Conservation (phyloP, 2,329 filamentous ascomycete species). For the Polytolypa hystricis region DNA sequence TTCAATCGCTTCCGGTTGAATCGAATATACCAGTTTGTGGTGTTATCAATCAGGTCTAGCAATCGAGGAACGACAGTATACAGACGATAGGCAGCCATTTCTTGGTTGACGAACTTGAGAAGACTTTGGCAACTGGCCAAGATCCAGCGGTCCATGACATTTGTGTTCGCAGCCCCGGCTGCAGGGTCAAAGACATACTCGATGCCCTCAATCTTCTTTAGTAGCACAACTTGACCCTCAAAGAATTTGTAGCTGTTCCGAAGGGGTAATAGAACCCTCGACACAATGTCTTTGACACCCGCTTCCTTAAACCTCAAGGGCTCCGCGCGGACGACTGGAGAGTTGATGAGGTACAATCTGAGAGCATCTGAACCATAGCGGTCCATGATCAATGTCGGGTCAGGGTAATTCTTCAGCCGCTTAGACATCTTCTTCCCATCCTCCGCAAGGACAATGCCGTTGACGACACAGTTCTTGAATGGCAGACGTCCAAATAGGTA, state of each 20-base stretch:
- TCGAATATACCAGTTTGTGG: conserved; percentile 97
- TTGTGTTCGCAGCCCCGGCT: conserved; percentile 64
- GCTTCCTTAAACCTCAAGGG: conserved; percentile 82
- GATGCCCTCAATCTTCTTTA: conserved; percentile 73
- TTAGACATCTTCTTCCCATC: conserved; percentile 99
- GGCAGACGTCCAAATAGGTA: conserved; percentile 76
- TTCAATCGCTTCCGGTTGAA: conserved; percentile 88
- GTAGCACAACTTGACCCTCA: conserved; percentile 69
- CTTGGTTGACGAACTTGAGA: conserved; percentile 79
- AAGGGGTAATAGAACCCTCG: conserved; percentile 76
- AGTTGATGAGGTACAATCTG: conserved; percentile 93
- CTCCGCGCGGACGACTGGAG: conserved; percentile 84
- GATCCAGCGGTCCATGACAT: conserved; percentile 96
- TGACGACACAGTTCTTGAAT: conserved; percentile 94
- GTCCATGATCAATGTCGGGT: conserved; percentile 70
- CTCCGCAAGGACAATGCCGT: conserved; percentile 84
- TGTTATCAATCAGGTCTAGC: conserved; percentile 77
- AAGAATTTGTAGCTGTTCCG: conserved; percentile 99
- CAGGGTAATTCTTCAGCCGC: conserved; percentile 89
- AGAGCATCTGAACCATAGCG: conserved; percentile 88
- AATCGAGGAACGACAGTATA: conserved; percentile 88
- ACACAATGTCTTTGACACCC: conserved; percentile 89
- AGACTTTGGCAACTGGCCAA: conserved; percentile 84
- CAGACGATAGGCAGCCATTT: conserved; percentile 71
- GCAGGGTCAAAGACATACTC: conserved; percentile 70